These are phyloP conservation scores for Scopulariopsis brevicaulis DNA, from an alignment of 2,329 filamentous ascomycete species.

Conservation along the genomic window DNA sequence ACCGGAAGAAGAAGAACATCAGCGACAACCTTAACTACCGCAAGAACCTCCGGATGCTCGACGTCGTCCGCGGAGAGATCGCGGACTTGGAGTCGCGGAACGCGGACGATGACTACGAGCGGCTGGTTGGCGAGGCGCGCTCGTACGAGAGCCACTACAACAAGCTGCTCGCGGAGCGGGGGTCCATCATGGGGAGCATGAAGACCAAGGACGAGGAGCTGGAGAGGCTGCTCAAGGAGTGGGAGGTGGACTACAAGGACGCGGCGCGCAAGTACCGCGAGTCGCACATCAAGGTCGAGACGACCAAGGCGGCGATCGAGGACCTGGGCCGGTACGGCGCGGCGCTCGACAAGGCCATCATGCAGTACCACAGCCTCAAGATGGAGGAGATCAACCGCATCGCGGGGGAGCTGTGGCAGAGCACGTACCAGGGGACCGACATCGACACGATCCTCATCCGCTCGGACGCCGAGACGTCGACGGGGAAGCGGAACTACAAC, in stretches of 20 bases:
- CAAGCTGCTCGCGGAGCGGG: constrained; percentile 59
- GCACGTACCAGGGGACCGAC: constrained; percentile 92
- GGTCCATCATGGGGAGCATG: constrained; percentile 65
- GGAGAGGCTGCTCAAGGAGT: constrained; percentile 61
- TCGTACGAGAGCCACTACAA: constrained; percentile 58
- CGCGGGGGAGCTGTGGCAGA: constrained; percentile 91
- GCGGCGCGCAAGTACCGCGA: constrained; percentile 73
- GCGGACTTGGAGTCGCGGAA: constrained; percentile 64
- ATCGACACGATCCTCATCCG: constrained; percentile 94
- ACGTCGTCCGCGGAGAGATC: constrained; percentile 59
- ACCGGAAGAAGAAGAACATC: constrained; percentile 77
- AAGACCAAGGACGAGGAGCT: constrained; percentile 79
- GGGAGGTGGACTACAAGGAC: constrained; percentile 76
- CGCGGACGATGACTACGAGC: constrained; percentile 70
- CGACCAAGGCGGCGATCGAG: constrained; percentile 85
- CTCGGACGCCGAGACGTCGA: constrained; percentile 69
- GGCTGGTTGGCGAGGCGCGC: constrained; percentile 58
- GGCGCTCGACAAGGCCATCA: constrained; percentile 90
- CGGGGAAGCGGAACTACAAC: constrained; percentile 78
- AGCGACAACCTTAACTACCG: constrained; percentile 81
- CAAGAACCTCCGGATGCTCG: constrained; percentile 57
- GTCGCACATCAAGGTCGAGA: constrained; percentile 79
- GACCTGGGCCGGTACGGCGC: constrained; percentile 73
- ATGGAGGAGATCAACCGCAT: constrained; percentile 98
- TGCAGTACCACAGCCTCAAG: constrained; percentile 92